Base-by-base conservation (phyloP, 805 yeast genomes). In the Candida arabinofermentans region DNA sequence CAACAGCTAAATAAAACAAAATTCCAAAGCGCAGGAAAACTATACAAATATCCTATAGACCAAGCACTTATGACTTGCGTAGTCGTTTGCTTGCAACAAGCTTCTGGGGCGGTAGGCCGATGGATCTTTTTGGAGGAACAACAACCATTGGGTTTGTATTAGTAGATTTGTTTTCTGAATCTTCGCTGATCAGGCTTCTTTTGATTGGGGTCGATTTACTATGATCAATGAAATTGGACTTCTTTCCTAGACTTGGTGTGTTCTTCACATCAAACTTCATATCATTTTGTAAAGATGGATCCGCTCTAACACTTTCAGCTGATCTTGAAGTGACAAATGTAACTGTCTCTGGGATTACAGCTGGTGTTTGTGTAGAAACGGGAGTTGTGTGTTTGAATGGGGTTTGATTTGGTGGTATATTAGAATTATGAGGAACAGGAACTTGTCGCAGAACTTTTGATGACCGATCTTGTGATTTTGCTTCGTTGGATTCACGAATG, bases 151-250 rank as follows among this genome's bases (percentile, higher is more conserved):
- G 44, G 24, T 46, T 43, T 2, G 27, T 24, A n/a, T 29, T 37
- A 5, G 17, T 6, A 16, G 34, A n/a, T 16, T 40, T 24, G 19
- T 33, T 35, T 17, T 37, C 44, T 21, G 41, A 44, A 24, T 48
- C 51, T 4, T 44, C 56, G 2, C 43, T 34, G 1, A 52, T 48
- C 14, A 54, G 47, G 2, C 66, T 30, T 43, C 80, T 64, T 43
- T 75, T 76, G 2, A 84, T 67, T 2, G 85, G 89, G 3, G 78
- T 75, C 0, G 90, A 83, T 43, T 75, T 79, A 1, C 73, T 70
- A 35, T 83, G 91, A 58, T 85, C 89, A 12, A 83, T 67, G 0
- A 51, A 37, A 1, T 83, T 80, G 41, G 79, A 74, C 48, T 70
- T 73, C 12, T 72, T 74, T 5, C 77, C 73, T 10, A 72, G 74